Evolutionary conservation across 345 rosid genomes (phyloP), one percentile per base, ranked within the genome.

Genomic region (Sisymbrium altissimum): DNA sequence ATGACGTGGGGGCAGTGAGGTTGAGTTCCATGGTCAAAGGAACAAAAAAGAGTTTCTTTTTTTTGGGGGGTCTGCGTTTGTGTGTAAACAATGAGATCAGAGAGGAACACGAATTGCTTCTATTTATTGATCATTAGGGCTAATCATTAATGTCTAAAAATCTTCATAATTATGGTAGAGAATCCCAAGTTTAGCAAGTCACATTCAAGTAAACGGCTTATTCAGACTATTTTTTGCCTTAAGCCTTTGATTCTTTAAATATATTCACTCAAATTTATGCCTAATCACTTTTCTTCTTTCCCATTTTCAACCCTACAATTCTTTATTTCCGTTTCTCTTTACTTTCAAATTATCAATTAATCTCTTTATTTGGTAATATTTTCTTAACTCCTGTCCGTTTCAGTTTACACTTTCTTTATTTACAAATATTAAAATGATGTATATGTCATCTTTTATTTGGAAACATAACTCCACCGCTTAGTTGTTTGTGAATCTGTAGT

Each of bases 201-300:
- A 64, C 61, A 70, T 76, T 70, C 76, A 76, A 36, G 52, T 60
- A 64, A 70, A 76, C 74, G 66, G 71, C 71, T 76, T 45, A 69
- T 52, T 48, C 10, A 69, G 32, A 62, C 79, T 69, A 53, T 43
- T 48, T 48, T 68, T 69, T 68, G 64, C 75, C 71, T 62, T 70
- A 14, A 25, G 66, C 9, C 59, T 64, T 56, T 63, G 76, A 77
- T 70, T 70, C 80, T 70, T 76, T 63, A 45, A 36, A 70, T 53
- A 68, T 75, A 35, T 41, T 39, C 39, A 29, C 10, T 70, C 61
- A 64, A 56, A 70, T 45, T 55, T 70, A 27, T 64, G 46, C 61
- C 49, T 9, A 43, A 49, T 40, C 62, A 67, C 79, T 62, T 15
- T 41, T 76, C 41, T 69, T 76, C 35, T 63, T 76, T 76, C 66